A percentile compares a stretch with the other conserved stretches of the same genome.
Evolutionary conservation across 2,329 filamentous ascomycete genomes (phyloP).

Genomic region (Hypoxylon sp.): DNA sequence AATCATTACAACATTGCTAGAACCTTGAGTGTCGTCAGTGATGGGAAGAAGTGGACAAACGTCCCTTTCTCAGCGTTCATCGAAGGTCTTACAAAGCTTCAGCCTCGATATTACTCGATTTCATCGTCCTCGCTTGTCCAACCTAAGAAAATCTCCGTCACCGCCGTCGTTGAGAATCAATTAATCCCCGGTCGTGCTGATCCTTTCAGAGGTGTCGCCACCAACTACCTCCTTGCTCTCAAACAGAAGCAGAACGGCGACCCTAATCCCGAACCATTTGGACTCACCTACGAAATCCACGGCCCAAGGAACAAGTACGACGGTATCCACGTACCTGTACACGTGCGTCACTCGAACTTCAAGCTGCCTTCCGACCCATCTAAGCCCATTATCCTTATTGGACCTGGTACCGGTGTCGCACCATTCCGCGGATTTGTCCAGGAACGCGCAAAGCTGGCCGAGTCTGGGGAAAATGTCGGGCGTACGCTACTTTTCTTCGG

Average conservation of each 20-base stretch:
- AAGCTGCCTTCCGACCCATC: conserved; percentile 96
- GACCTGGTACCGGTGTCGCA: conserved; percentile 95
- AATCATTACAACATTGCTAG: conserved; percentile 92
- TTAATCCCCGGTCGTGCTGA: conserved; percentile 82
- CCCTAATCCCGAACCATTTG: conserved; percentile 83
- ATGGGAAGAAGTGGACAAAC: conserved; percentile 82
- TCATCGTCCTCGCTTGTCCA: conserved; percentile 96
- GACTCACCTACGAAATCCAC: conserved; percentile 86
- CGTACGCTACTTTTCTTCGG: conserved; percentile 95
- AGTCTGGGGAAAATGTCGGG: conserved; percentile 85
- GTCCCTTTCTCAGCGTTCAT: conserved; percentile 96
- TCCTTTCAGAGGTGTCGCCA: conserved; percentile 91
- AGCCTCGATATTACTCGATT: conserved; percentile 99
- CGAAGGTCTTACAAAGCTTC: conserved; percentile 93
- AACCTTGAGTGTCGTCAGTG: conserved; percentile 79
- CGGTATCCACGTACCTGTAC: conserved; percentile 93
- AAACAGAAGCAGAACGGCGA: conserved; percentile 98
- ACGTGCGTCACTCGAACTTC: conserved; percentile 98
- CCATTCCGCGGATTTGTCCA: conserved; percentile 97
- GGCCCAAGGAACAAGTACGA: conserved; percentile 98
- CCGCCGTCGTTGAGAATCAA: conserved; percentile 91
- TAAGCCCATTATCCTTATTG: conserved; percentile 96
- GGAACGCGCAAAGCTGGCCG: conserved; percentile 87
- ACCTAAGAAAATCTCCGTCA: conserved; percentile 94
- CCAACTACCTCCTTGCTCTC: conserved; percentile 94